Percentiles rank a stretch among this genome's conserved stretches.
Conservation (phyloP, 2,329 filamentous ascomycete genomes). For the Mycosphaerella arachidis region DNA sequence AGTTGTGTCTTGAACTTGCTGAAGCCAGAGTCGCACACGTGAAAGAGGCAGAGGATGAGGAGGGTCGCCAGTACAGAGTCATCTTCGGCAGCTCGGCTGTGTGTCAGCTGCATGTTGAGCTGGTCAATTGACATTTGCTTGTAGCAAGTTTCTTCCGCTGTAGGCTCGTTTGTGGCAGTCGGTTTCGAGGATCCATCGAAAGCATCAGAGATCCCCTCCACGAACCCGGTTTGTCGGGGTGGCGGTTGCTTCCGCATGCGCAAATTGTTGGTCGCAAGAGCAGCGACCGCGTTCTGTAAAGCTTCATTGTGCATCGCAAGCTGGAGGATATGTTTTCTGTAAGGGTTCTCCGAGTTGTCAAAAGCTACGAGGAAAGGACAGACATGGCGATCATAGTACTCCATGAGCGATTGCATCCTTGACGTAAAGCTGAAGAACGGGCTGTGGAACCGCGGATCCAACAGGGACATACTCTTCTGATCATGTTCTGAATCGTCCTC, state of each 20-base stretch:
- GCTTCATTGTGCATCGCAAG: slow-evolving; percentile 74
- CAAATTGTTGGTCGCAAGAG: slow-evolving; percentile 81
- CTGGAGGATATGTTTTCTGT: slow-evolving; percentile 73
- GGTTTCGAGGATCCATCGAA: slow-evolving; percentile 25
- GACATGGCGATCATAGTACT: slow-evolving; percentile 90
- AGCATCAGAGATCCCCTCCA: slow-evolving; percentile 28
- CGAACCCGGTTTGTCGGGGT: slow-evolving; percentile 30
- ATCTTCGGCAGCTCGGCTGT: slow-evolving; percentile 68
- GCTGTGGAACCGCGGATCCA: slow-evolving; percentile 31
- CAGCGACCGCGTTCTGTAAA: slow-evolving; percentile 88
- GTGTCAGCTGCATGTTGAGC: slow-evolving; percentile 77
- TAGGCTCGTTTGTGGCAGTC: slow-evolving; percentile 51
- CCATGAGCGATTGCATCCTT: slow-evolving; percentile 82
- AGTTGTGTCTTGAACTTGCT: slow-evolving; percentile 92
- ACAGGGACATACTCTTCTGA: slow-evolving; percentile 21
- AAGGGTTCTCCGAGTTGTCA: slow-evolving; percentile 80
- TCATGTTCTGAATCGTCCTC: slow-evolving; percentile 15
- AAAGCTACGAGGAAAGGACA: slow-evolving; percentile 89
- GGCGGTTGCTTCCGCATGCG: slow-evolving; percentile 72
- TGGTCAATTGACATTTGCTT: slow-evolving; percentile 79
- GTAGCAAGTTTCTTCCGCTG: slow-evolving; percentile 74
- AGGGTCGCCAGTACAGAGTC: slow-evolving; percentile 86
- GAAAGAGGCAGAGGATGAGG: slow-evolving; percentile 82
- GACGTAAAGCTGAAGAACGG: slow-evolving; percentile 59
- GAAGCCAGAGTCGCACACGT: slow-evolving; percentile 88